phyloP scores from a whole-genome alignment of 148 eudicot species.

The Vaccinium darrowii region DNA sequence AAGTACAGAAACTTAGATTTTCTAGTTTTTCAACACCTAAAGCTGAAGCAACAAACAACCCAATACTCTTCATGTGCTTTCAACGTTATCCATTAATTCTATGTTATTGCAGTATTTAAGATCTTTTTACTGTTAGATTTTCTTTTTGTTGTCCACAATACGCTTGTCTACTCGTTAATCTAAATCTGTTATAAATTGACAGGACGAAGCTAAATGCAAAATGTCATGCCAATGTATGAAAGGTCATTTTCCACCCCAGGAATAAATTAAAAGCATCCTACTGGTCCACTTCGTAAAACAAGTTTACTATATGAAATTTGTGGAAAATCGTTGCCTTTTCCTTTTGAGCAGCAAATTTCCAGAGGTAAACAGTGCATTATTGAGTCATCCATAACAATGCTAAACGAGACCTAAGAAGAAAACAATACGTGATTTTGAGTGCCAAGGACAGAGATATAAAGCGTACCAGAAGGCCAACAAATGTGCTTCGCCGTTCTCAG shows the following conservation, averaged over 20 bases:
- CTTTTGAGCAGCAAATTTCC: not conserved
- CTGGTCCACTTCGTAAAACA: constrained; percentile 11
- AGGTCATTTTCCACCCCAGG: not conserved
- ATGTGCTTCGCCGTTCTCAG: not conserved
- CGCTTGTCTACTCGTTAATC: not conserved
- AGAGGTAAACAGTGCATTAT: not conserved
- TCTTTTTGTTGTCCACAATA: too few species aligned
- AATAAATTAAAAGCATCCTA: constrained; percentile 11
- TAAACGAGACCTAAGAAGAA: constrained; percentile 56
- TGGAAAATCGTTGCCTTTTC: constrained; percentile 8
- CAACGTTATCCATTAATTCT: not conserved
- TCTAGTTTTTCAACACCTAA: not conserved
- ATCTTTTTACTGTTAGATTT: not conserved
- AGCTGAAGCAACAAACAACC: constrained; percentile 1
- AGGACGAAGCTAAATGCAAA: not conserved
- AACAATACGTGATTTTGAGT: not conserved
- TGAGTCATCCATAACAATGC: constrained; percentile 61
- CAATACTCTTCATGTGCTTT: not conserved
- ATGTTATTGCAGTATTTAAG: not conserved
- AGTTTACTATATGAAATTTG: not conserved
- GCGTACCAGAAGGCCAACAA: not conserved
- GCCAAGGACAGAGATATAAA: not conserved
- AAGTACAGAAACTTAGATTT: too few species aligned
- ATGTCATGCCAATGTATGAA: not conserved
- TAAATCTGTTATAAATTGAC: too few species aligned